Base-by-base conservation (phyloP, 225 moss, liverwort and hornwort genomes). In the Neckera pumila region DNA sequence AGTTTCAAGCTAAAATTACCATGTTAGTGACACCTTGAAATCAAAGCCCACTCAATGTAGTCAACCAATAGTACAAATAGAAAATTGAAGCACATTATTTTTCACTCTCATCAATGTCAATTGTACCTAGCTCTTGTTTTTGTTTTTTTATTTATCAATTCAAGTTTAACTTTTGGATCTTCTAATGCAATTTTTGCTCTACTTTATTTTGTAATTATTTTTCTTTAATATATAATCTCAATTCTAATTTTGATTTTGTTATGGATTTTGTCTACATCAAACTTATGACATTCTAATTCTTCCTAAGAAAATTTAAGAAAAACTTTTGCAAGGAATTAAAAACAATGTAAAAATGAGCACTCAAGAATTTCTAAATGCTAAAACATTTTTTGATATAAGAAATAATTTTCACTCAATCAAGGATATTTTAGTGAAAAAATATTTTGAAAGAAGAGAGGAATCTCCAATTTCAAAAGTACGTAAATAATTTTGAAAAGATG, bases 401-500 rank as follows among this genome's bases (percentile, higher is more conserved):
- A 38, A 23, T 38, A 7, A 34, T 67, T n/a, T 7, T 2, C 12
- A 12, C 4, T 22, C 12, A 22, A 38, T 69, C 4, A 22, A 12
- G 2, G 14, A 40, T 8, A 4, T 1, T n/a, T 40, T 25, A 8
- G 2, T 14, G 8, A 25, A 14, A 14, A 13, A 7, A 1, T 31
- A 2, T 12, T 40, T 25, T 25, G 4, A 25, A 70, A 14, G 8
- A 40, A 2, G 14, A 70, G 0, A 23, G 14, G 14, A 40, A 25
- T 25, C 2, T 0, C 3, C 2, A 8, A 8, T 40, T 70, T 25
- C 7, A 8, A 14, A 70, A 40, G 7, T 7, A 40, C 0, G 40
- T 4, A 38, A 22, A 31, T 22, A 69, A 7, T 69, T 69, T 0
- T 12, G 0, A 38, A 1, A 20, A 12, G 10, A 66, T 0, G 2